Evolutionary conservation across 225 moss, liverwort and hornwort species (phyloP).

Genomic region (Physcomitrium patens): DNA sequence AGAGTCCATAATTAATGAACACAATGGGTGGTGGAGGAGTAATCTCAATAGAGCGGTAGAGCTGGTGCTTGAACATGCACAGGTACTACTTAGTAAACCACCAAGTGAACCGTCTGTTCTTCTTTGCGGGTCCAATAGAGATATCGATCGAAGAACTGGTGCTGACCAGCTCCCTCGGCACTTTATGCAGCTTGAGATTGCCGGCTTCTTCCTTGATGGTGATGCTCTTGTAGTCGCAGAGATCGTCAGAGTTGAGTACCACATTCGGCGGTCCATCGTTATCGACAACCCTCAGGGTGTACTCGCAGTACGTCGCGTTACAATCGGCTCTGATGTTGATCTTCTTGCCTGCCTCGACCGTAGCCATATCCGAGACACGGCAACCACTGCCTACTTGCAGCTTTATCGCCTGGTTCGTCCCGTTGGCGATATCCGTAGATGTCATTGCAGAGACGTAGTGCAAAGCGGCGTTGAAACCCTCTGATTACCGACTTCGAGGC

Average conservation of each 20-base stretch:
- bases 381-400: constrained; percentile 26
- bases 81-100: no score
- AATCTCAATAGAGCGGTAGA: no score
- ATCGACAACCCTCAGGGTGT: constrained; percentile 11
- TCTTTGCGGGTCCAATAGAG: no score
- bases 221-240: no score
- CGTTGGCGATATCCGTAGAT: constrained; percentile 32
- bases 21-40: no score
- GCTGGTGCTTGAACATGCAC: no score
- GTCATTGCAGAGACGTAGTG: constrained; percentile 12
- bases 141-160: no score
- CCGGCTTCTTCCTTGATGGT: constrained; percentile 41
- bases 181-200: constrained; percentile 23
- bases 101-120: no score
- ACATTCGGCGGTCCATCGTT: constrained; percentile 17
- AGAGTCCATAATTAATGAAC: no score
- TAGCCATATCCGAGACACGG: constrained; percentile 19
- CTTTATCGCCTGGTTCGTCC: constrained; percentile 34
- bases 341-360: constrained; percentile 35
- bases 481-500: background rate
- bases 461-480: background rate
- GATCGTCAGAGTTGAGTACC: constrained; percentile 32
- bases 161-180: no score
- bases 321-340: constrained; percentile 31
- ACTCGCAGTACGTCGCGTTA: constrained; percentile 41